Evolutionary conservation across 2,329 filamentous ascomycete species (phyloP).

Genomic region (Mariannaea sp.): DNA sequence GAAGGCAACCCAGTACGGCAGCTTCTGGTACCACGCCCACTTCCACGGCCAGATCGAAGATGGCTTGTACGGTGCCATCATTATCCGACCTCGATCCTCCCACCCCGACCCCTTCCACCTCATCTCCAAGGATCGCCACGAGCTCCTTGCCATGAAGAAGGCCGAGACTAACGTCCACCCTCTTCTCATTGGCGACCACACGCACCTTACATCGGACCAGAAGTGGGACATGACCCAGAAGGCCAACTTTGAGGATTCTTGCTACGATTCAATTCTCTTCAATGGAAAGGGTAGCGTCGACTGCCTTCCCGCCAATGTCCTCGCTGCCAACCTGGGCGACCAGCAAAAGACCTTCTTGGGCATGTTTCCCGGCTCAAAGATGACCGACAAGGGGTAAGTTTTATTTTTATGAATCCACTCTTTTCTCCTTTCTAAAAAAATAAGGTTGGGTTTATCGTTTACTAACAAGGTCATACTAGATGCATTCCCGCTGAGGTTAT

Average conservation of each 20-base stretch:
- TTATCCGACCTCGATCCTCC: conserved; percentile 48
- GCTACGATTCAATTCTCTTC: conserved; percentile 64
- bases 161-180: conserved; percentile 55
- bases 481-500: conserved; percentile 44
- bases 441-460: too few species aligned
- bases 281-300: conserved; percentile 64
- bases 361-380: conserved; percentile 35
- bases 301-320: conserved; percentile 53
- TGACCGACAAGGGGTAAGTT: conserved; percentile 52
- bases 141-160: conserved; percentile 49
- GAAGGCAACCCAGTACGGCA: conserved; percentile 60
- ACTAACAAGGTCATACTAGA: conserved; percentile 21
- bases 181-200: conserved; percentile 61
- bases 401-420: too few species aligned
- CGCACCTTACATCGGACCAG: conserved; percentile 56
- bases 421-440: rapidly evolving
- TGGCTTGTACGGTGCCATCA: conserved; percentile 61
- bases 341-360: conserved; percentile 40
- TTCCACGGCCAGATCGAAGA: conserved; percentile 61
- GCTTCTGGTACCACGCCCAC: conserved; percentile 67
- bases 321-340: conserved; percentile 45
- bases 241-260: conserved; percentile 55
- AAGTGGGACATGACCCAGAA: conserved; percentile 50
- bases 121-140: conserved; percentile 47
- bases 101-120: conserved; percentile 53